These are phyloP conservation scores for Diaporthe capsici DNA, from an alignment of 2,329 filamentous ascomycete species.

Conservation along the genomic window DNA sequence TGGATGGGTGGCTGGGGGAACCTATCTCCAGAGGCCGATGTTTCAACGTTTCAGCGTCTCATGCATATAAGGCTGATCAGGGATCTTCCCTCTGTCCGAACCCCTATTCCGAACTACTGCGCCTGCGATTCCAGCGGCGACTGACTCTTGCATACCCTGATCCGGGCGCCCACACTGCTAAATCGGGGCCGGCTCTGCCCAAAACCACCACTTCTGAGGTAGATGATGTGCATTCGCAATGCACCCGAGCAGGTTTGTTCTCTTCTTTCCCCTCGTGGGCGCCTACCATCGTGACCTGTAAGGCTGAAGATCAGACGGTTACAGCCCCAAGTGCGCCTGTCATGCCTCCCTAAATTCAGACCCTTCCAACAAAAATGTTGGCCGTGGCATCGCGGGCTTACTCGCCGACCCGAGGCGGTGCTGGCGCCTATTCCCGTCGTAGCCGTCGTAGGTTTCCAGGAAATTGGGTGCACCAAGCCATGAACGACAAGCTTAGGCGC, in stretches of 20 bases:
- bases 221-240: constrained; percentile 26
- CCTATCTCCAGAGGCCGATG: constrained; percentile 25
- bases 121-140: background rate
- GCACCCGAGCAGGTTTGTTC: constrained; percentile 20
- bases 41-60: constrained; percentile 35
- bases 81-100: constrained; percentile 32
- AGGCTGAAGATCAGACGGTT: constrained; percentile 34
- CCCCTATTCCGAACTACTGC: constrained; percentile 30
- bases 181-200: constrained; percentile 23
- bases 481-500: constrained; percentile 21
- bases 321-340: constrained; percentile 22
- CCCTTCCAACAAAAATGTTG: background rate
- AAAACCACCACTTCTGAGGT: constrained; percentile 29
- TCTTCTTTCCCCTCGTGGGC: background rate
- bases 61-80: constrained; percentile 22
- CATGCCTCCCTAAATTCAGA: background rate
- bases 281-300: constrained; percentile 9
- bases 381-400: constrained; percentile 2
- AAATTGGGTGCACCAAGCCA: constrained; percentile 20
- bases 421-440: background rate
- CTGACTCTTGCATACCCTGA: constrained; percentile 25
- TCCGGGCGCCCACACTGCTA: constrained; percentile 9
- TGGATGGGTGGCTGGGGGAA: constrained; percentile 26
- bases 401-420: constrained; percentile 14
- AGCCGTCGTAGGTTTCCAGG: background rate